Evolutionary conservation across 306 rosid genomes (phyloP), one percentile per base, ranked within the genome.

Genomic region (Medicago lupulina): DNA sequence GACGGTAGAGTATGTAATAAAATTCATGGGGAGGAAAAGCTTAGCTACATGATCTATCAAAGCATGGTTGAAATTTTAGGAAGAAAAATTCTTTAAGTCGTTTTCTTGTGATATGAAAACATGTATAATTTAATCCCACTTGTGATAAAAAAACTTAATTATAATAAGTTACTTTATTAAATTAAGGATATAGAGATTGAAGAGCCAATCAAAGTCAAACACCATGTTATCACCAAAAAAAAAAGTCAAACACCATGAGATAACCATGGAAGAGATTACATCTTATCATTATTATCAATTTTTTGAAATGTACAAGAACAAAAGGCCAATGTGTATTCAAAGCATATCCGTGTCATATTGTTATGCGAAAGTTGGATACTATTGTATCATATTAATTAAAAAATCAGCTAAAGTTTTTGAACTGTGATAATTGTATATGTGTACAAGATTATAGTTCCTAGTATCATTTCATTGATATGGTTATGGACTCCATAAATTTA

Each of bases 131-230:
- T 61, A 50, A 50, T 75, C 69, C 73, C 59, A 68, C 73, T 75
- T 70, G 78, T 54, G 28, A 54, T 75, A 76, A n/a, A n/a, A n/a
- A 62, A 70, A 81, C 64, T 62, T 67, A 59, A 59, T 59, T 25
- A 41, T 70, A 66, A 70, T 31, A 70, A 62, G n/a, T 13, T 28
- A 31, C 4, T 34, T 5, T 34, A 34, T 34, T 34, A 14, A 28
- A 28, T 61, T 61, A 61, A 15, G 21, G 10, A 15, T 31, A 31
- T 5, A 31, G 11, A 10, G 84, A 71, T 53, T 21, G 31, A 55
- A 46, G 65, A 53, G 64, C 81, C 40, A 36, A 63, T 81, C 78
- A 76, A 76, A 71, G 81, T 81, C 81, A 76, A 64, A 46, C 47
- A 53, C 58, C 31, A 19, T 21, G 18, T n/a, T n/a, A n/a, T n/a